These are phyloP conservation scores for Periconia sp. DNA, from an alignment of 2,329 filamentous ascomycete genomes.

Conservation along the genomic window DNA sequence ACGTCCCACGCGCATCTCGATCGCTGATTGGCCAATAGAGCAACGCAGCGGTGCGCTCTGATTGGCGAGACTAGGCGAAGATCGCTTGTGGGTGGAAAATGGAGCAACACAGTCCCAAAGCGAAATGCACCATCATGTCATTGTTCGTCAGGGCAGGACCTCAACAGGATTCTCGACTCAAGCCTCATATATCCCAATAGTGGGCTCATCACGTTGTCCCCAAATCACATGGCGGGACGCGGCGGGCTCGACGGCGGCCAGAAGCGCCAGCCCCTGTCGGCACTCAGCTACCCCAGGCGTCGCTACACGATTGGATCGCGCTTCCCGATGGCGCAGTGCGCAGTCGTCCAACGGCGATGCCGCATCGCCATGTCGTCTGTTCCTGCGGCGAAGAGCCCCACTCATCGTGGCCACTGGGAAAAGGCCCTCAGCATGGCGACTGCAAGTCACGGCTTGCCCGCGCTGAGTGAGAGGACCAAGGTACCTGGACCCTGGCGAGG, in stretches of 20 bases:
- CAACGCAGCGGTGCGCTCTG: too few relatives aligned
- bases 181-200: slow-evolving; percentile 5
- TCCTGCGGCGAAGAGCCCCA: slow-evolving; percentile 28
- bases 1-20: too few relatives aligned
- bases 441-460: slow-evolving; percentile 33
- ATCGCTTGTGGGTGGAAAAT: too few relatives aligned
- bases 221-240: slow-evolving; percentile 33
- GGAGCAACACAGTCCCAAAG: not conserved
- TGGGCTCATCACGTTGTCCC: slow-evolving; percentile 28
- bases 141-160: not conserved
- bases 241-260: slow-evolving; percentile 14
- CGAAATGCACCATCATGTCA: slow-evolving; percentile 1
- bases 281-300: slow-evolving; percentile 25
- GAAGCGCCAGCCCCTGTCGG: slow-evolving; percentile 25
- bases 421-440: slow-evolving; percentile 19
- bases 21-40: too few relatives aligned
- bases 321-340: slow-evolving; percentile 16
- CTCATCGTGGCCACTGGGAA: slow-evolving; percentile 22
- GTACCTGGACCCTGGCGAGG: slow-evolving; percentile 29
- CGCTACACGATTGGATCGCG: slow-evolving; percentile 28
- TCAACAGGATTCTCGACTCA: slow-evolving; percentile 9
- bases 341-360: slow-evolving; percentile 33
- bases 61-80: too few relatives aligned
- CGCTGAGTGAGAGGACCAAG: slow-evolving; percentile 21
- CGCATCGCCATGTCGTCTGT: slow-evolving; percentile 30